Percentiles rank a stretch among this genome's conserved stretches.
Conservation (phyloP, 2,329 filamentous ascomycete species). For the Fusarium protoensiforme region DNA sequence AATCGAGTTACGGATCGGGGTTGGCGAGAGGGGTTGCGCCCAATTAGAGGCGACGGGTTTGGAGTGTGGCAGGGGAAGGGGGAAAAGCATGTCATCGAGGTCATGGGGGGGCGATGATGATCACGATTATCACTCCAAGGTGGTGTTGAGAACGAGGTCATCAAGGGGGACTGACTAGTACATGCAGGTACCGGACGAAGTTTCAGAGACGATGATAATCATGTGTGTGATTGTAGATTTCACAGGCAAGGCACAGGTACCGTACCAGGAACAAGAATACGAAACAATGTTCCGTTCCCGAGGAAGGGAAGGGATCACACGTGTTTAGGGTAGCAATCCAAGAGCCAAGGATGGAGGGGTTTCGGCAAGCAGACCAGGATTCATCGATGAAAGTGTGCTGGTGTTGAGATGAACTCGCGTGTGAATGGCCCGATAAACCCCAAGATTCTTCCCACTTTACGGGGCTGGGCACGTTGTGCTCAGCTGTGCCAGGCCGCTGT, state of each 20-base stretch:
- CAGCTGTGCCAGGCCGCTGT: constrained; percentile 6
- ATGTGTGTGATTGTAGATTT: constrained; percentile 1
- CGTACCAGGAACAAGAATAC: constrained; percentile 28
- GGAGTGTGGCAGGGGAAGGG: background rate
- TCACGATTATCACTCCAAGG: constrained; percentile 19
- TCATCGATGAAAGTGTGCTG: background rate
- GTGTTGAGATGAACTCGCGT: constrained; percentile 22
- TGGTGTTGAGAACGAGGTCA: constrained; percentile 5
- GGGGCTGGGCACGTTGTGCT: constrained; percentile 5
- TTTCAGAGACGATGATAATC: constrained; percentile 2
- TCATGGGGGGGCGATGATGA: constrained; percentile 25
- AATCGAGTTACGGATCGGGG: background rate
- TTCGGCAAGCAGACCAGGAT: background rate
- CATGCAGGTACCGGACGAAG: constrained; percentile 17
- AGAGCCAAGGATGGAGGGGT: background rate
- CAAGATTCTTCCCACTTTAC: constrained; percentile 19
- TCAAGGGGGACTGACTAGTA: constrained; percentile 1
- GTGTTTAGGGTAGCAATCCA: constrained; percentile 27
- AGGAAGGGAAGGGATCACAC: background rate
- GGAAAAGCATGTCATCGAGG: constrained; percentile 10
- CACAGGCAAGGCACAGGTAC: constrained; percentile 14
- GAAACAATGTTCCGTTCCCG: constrained; percentile 1
- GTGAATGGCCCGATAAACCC: constrained; percentile 22
- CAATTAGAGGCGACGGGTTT: constrained; percentile 2
- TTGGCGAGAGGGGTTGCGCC: constrained; percentile 13